phyloP scores from a whole-genome alignment of 371 early-diverging fungal species.

The Dipsacomyces acuminosporus region DNA sequence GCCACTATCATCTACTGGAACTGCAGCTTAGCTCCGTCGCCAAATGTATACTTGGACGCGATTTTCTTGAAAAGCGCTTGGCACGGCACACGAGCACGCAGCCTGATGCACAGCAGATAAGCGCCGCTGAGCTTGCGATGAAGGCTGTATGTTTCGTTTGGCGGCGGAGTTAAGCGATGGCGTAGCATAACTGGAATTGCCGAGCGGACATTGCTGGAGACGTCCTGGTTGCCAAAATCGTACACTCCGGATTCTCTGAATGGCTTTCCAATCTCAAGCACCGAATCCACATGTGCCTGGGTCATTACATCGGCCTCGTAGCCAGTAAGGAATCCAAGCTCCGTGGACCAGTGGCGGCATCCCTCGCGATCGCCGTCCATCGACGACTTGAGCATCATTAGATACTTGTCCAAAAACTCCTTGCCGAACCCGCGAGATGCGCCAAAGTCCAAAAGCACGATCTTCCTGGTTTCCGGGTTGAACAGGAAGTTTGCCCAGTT shows the following conservation, averaged over 20 bases:
- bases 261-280: constrained; percentile 83
- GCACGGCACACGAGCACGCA: constrained; percentile 69
- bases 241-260: constrained; percentile 65
- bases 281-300: constrained; percentile 83
- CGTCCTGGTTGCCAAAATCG: constrained; percentile 76
- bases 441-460: constrained; percentile 92
- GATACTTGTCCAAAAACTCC: constrained; percentile 71
- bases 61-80: constrained; percentile 39
- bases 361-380: constrained; percentile 68
- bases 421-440: constrained; percentile 79
- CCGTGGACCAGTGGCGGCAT: constrained; percentile 66
- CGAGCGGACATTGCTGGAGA: constrained; percentile 75
- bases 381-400: constrained; percentile 71
- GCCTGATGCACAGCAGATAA: constrained; percentile 84
- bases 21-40: constrained; percentile 17
- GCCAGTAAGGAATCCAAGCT: constrained; percentile 91
- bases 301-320: constrained; percentile 84
- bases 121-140: constrained; percentile 94
- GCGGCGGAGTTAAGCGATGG: constrained; percentile 92
- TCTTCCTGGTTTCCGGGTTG: constrained; percentile 56
- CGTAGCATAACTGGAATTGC: constrained; percentile 92
- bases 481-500: constrained; percentile 98
- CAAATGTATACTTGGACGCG: constrained; percentile 27
- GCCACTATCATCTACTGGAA: constrained; percentile 5
- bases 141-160: constrained; percentile 92